A percentile compares a stretch with the other conserved stretches of the same genome.
Evolutionary conservation across 2,329 filamentous ascomycete genomes (phyloP).

Genomic region (Calonectria ilicicola): DNA sequence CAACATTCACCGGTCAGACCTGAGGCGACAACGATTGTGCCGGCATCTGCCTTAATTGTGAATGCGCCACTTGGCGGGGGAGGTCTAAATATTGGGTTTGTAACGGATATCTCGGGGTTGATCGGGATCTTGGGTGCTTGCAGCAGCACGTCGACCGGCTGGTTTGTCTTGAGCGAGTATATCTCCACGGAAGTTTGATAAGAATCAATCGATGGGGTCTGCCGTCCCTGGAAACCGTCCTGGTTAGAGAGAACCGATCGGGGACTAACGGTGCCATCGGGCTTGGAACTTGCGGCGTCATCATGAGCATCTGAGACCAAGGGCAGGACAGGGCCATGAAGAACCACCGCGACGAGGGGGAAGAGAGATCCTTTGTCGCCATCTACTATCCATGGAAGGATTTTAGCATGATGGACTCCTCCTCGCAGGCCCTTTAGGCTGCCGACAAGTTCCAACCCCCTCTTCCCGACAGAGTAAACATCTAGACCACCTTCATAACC

Average conservation of each 20-base stretch:
- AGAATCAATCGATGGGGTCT: slow-evolving; percentile 60
- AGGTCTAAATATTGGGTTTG: slow-evolving; percentile 74
- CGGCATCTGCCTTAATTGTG: slow-evolving; percentile 78
- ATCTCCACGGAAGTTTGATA: slow-evolving; percentile 93
- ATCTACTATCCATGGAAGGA: slow-evolving; percentile 76
- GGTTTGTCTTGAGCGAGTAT: slow-evolving; percentile 84
- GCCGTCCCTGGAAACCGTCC: slow-evolving; percentile 50
- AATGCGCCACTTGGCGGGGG: slow-evolving; percentile 80
- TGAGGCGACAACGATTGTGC: slow-evolving; percentile 80
- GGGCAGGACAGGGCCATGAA: slow-evolving; percentile 80
- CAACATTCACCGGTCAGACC: slow-evolving; percentile 89
- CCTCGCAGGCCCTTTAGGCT: slow-evolving; percentile 83
- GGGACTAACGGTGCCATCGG: slow-evolving; percentile 57
- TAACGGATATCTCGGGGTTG: slow-evolving; percentile 64
- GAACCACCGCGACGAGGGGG: slow-evolving; percentile 81
- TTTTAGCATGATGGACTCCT: slow-evolving; percentile 83
- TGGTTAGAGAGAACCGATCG: slow-evolving; percentile 54
- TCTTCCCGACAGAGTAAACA: slow-evolving; percentile 78
- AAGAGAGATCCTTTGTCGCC: slow-evolving; percentile 67
- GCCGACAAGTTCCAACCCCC: slow-evolving; percentile 76
- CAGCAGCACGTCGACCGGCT: slow-evolving; percentile 79
- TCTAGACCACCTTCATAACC: slow-evolving; percentile 86
- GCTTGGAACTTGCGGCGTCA: slow-evolving; percentile 52
- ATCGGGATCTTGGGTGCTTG: slow-evolving; percentile 74
- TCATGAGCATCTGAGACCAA: slow-evolving; percentile 52